These are phyloP conservation scores for Lactarius vividus DNA, from an alignment of 768 basidiomycete genomes.

Conservation along the genomic window DNA sequence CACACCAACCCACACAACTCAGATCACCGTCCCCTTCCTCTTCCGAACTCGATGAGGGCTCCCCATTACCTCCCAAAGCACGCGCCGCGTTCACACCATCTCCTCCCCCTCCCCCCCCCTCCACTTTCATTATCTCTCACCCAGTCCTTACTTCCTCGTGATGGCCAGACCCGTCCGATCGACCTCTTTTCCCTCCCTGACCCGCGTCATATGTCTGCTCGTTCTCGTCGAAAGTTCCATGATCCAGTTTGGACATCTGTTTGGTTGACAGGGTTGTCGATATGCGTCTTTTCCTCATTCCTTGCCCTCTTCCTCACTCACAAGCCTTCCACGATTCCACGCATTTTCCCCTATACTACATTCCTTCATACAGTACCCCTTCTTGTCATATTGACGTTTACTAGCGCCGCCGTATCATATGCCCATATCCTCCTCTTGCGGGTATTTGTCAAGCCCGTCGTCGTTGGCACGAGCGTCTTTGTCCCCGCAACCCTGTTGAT, in stretches of 20 bases:
- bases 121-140: conserved; percentile 66
- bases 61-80: conserved; percentile 43
- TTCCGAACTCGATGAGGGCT: conserved; percentile 41
- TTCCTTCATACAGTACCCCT: conserved; percentile 76
- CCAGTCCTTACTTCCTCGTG: conserved; percentile 74
- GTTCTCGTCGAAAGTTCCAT: conserved; percentile 67
- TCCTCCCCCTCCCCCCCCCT: conserved; percentile 46
- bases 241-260: conserved; percentile 69
- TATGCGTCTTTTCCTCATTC: conserved; percentile 62
- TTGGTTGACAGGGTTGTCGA: conserved; percentile 57
- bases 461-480: conserved; percentile 73
- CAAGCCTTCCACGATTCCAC: conserved; percentile 37
- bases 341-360: conserved; percentile 59
- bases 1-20: conserved; percentile 70
- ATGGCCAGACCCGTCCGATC: conserved; percentile 58
- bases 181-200: conserved; percentile 79
- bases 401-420: conserved; percentile 71
- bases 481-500: conserved; percentile 72
- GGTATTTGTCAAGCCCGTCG: conserved; percentile 80
- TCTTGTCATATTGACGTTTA: conserved; percentile 65
- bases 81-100: conserved; percentile 38
- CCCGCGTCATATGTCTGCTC: conserved; percentile 57
- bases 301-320: conserved; percentile 60
- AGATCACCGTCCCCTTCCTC: conserved; percentile 44
- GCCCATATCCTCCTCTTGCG: conserved; percentile 71